A percentile compares a stretch with the other conserved stretches of the same genome.
phyloP scores from a whole-genome alignment of 179 eudicot genomes.

The Silene noctiflora region DNA sequence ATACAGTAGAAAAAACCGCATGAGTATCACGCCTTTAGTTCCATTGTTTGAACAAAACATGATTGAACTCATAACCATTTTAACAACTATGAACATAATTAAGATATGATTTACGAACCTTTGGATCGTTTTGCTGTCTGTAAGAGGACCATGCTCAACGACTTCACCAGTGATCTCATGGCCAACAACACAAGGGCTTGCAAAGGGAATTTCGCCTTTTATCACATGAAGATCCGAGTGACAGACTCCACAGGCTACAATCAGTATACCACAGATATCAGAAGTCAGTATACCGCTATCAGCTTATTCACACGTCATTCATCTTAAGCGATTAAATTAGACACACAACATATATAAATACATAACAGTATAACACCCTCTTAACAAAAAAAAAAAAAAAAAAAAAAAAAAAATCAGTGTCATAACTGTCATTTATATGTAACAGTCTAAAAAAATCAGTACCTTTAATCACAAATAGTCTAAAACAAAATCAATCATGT shows the following conservation, averaged over 20 bases:
- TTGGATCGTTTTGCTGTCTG: slow-evolving; percentile 56
- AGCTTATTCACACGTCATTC: not conserved
- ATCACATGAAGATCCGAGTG: slow-evolving; percentile 97
- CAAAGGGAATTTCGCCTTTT: slow-evolving; percentile 96
- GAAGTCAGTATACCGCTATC: slow-evolving; percentile 1
- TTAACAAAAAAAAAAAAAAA: no score
- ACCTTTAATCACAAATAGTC: no score
- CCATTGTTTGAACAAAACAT: slow-evolving; percentile 6
- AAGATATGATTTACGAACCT: slow-evolving; percentile 45
- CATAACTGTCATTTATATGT: no score
- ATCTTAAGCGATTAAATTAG: not conserved
- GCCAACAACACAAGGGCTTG: slow-evolving; percentile 91
- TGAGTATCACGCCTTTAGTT: slow-evolving; percentile 10
- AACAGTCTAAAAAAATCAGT: no score
- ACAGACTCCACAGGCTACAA: slow-evolving; percentile 98
- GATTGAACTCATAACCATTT: not conserved
- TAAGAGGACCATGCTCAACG: slow-evolving; percentile 86
- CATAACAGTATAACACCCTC: no score
- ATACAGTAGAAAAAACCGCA: slow-evolving; percentile 12
- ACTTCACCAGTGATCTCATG: slow-evolving; percentile 99
- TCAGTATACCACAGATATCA: slow-evolving; percentile 20
- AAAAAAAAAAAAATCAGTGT: no score
- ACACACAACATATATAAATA: not conserved
- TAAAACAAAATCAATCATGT: no score
- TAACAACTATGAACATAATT: not conserved